Evolutionary conservation across 2,329 filamentous ascomycete genomes (phyloP).

Genomic region (Talaromyces piceae): DNA sequence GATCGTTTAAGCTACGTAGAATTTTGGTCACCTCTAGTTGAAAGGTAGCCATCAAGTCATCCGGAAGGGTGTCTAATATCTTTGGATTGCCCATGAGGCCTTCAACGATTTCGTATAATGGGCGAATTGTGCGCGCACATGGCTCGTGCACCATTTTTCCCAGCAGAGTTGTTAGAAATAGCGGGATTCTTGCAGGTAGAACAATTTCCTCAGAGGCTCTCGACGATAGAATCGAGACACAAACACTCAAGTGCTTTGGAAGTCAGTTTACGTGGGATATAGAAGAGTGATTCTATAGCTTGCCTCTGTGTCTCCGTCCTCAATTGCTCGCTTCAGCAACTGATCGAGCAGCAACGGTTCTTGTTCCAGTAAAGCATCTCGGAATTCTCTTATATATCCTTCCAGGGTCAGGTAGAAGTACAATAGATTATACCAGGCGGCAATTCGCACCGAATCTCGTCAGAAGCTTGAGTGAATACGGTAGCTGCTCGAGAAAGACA

Average conservation of each 20-base stretch:
- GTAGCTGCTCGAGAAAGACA: conserved; percentile 43
- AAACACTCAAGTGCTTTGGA: conserved; percentile 24
- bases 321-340: conserved; percentile 25
- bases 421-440: conserved; percentile 9
- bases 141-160: conserved; percentile 22
- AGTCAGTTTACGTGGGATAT: background rate
- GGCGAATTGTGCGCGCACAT: conserved; percentile 25
- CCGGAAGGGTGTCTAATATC: conserved; percentile 23
- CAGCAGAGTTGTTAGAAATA: conserved; percentile 27
- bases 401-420: conserved; percentile 5
- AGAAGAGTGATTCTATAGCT: conserved; percentile 7
- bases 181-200: conserved; percentile 25
- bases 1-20: conserved; percentile 32
- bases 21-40: conserved; percentile 31
- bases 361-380: conserved; percentile 26
- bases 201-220: conserved; percentile 23
- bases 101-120: conserved; percentile 27
- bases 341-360: conserved; percentile 29
- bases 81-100: conserved; percentile 21
- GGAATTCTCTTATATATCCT: conserved; percentile 24
- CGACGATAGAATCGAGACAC: conserved; percentile 27
- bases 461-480: conserved; percentile 46
- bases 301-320: conserved; percentile 23
- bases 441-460: conserved; percentile 40
- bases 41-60: conserved; percentile 28